Percentiles rank a stretch among this genome's conserved stretches.
Evolutionary conservation across 441 rosid genomes (phyloP).

Genomic region (Populus trichocarpa): DNA sequence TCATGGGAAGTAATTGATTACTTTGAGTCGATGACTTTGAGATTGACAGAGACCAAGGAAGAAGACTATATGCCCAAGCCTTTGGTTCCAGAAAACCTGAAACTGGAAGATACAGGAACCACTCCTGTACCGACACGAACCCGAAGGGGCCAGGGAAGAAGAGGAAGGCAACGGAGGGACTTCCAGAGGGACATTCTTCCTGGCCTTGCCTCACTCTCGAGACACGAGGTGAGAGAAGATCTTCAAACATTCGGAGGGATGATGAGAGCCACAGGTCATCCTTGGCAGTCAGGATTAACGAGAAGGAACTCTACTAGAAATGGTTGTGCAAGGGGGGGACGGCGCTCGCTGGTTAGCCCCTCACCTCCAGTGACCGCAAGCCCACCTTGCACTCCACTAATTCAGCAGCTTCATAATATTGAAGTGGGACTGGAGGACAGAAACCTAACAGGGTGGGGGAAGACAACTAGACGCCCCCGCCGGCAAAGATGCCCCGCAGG

Average conservation of each 20-base stretch:
- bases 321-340: slow-evolving; percentile 71
- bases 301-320: slow-evolving; percentile 70
- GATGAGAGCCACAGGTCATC: slow-evolving; percentile 73
- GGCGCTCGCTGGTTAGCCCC: slow-evolving; percentile 39
- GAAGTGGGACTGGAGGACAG: slow-evolving; percentile 70
- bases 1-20: slow-evolving; percentile 60
- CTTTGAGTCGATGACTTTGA: slow-evolving; percentile 82
- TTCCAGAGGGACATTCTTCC: slow-evolving; percentile 99
- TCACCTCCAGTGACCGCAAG: slow-evolving; percentile 30
- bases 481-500: slow-evolving; percentile 89
- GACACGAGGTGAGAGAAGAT: slow-evolving; percentile 91
- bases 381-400: slow-evolving; percentile 40
- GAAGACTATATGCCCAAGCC: slow-evolving; percentile 85
- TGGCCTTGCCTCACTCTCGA: slow-evolving; percentile 78
- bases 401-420: slow-evolving; percentile 50
- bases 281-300: slow-evolving; percentile 64
- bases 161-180: slow-evolving; percentile 96
- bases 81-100: slow-evolving; percentile 57
- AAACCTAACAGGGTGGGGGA: slow-evolving; percentile 94
- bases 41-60: slow-evolving; percentile 52
- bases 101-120: slow-evolving; percentile 49
- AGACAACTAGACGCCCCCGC: slow-evolving; percentile 86
- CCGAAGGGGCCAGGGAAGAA: slow-evolving; percentile 75
- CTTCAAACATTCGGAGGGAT: slow-evolving; percentile 87
- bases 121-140: slow-evolving; percentile 37